Conservation (phyloP, 163 green algal genomes). For the Trebouxiophyceae sp. region DNA sequence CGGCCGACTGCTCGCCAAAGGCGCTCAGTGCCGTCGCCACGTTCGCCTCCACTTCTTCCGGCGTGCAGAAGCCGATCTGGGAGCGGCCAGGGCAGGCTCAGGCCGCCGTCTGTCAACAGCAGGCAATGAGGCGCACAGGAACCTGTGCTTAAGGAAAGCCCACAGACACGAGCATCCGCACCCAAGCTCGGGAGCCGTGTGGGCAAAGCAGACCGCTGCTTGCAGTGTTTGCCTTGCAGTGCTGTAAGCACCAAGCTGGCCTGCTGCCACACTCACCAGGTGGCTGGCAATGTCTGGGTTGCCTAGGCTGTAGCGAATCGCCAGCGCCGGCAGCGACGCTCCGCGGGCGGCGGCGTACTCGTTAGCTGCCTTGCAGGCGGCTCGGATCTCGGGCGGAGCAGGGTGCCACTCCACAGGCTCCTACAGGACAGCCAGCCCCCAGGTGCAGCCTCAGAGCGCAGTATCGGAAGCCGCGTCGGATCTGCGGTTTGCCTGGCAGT, state of each 20-base stretch:
- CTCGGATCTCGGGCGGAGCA: constrained; percentile 55
- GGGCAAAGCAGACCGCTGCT: neutral
- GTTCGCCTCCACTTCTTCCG: constrained; percentile 32
- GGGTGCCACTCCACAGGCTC: constrained; percentile 82
- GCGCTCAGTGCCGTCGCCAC: neutral
- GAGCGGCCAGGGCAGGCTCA: neutral
- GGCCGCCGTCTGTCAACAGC: neutral
- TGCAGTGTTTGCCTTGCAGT: neutral
- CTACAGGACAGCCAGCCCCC: constrained; percentile 7
- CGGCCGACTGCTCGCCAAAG: neutral
- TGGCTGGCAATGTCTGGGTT: constrained; percentile 46
- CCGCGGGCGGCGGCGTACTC: constrained; percentile 24
- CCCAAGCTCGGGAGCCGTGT: neutral
- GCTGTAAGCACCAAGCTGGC: neutral
- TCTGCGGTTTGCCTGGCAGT: neutral
- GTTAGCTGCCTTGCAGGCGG: constrained; percentile 36
- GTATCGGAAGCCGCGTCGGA: neutral
- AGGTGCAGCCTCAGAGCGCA: neutral
- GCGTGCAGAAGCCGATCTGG: constrained; percentile 74
- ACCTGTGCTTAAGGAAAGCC: neutral
- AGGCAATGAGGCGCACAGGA: neutral
- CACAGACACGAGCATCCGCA: neutral
- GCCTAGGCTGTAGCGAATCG: constrained; percentile 43
- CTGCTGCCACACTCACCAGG: neutral
- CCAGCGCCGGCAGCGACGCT: constrained; percentile 50